These are phyloP conservation scores for Avena eriantha DNA, from an alignment of 176 grass and related monocot species.

Conservation along the genomic window DNA sequence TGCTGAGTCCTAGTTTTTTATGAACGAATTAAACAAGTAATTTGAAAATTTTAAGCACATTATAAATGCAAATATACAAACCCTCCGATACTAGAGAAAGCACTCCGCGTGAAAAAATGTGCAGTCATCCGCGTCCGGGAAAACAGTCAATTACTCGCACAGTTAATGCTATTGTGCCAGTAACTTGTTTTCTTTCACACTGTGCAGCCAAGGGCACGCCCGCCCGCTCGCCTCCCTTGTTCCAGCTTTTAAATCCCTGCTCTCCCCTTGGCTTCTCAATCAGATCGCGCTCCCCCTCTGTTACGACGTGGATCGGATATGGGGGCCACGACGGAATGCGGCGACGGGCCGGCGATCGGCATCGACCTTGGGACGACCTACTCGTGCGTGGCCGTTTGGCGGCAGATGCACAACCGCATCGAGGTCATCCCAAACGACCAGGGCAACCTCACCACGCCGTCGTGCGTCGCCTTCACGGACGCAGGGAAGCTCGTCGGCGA, in stretches of 20 bases:
- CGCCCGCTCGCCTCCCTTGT: neutral
- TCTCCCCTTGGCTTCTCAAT: neutral
- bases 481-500: neutral
- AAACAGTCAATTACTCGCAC: too few species aligned
- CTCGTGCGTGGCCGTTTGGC: slow-evolving; percentile 91
- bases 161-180: too few species aligned
- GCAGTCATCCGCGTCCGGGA: too few species aligned
- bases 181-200: neutral
- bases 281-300: neutral
- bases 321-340: neutral
- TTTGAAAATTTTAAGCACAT: too few species aligned
- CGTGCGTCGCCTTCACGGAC: neutral
- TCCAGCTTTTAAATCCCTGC: neutral
- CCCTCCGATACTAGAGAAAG: too few species aligned
- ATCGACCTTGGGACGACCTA: slow-evolving; percentile 90
- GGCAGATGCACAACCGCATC: neutral
- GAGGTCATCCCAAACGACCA: neutral
- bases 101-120: too few species aligned
- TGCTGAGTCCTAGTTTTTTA: too few species aligned
- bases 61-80: too few species aligned
- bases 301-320: neutral
- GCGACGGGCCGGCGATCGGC: slow-evolving; percentile 77
- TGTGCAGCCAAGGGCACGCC: neutral
- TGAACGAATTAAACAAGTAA: too few species aligned
- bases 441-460: neutral